Percentiles rank a stretch among this genome's conserved stretches.
These are phyloP conservation scores for Pseudevernia furfuracea DNA, from an alignment of 495 filamentous ascomycete genomes.

Conservation along the genomic window DNA sequence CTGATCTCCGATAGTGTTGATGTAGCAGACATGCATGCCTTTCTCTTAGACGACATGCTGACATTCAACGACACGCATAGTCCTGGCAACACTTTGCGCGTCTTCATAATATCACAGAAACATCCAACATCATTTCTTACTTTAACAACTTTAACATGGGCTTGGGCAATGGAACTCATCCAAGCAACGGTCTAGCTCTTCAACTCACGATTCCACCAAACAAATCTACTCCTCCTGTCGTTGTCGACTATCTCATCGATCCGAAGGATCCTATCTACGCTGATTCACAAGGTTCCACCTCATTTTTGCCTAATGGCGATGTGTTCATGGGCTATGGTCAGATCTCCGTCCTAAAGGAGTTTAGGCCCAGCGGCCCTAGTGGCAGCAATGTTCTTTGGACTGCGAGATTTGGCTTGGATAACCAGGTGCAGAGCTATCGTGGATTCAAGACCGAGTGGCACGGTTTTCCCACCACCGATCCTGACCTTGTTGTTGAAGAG, in stretches of 20 bases:
- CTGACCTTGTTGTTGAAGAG: conserved; percentile 27
- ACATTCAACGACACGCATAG: background rate
- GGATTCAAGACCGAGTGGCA: conserved; percentile 38
- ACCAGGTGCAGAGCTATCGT: conserved; percentile 37
- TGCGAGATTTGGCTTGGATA: conserved; percentile 35
- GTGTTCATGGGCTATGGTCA: conserved; percentile 44
- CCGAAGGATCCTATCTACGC: conserved; percentile 29
- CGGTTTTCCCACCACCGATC: conserved; percentile 35
- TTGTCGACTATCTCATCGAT: conserved; percentile 24
- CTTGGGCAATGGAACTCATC: conserved; percentile 25
- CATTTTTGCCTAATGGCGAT: conserved; percentile 40
- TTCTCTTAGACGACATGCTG: background rate
- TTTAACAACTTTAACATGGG: conserved; percentile 33
- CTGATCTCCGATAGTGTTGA: background rate
- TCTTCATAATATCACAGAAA: conserved; percentile 29
- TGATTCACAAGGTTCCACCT: conserved; percentile 41
- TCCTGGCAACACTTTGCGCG: conserved; percentile 37
- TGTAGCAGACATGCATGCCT: background rate
- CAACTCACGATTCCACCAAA: conserved; percentile 23
- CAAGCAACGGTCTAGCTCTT: conserved; percentile 25
- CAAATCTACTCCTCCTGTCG: conserved; percentile 5
- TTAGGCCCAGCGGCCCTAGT: conserved; percentile 23
- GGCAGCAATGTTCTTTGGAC: conserved; percentile 31
- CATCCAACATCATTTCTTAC: conserved; percentile 35
- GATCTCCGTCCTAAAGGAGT: conserved; percentile 44